Evolutionary conservation across 169 alveolate species (phyloP).

Genomic region (Babesia sp.): DNA sequence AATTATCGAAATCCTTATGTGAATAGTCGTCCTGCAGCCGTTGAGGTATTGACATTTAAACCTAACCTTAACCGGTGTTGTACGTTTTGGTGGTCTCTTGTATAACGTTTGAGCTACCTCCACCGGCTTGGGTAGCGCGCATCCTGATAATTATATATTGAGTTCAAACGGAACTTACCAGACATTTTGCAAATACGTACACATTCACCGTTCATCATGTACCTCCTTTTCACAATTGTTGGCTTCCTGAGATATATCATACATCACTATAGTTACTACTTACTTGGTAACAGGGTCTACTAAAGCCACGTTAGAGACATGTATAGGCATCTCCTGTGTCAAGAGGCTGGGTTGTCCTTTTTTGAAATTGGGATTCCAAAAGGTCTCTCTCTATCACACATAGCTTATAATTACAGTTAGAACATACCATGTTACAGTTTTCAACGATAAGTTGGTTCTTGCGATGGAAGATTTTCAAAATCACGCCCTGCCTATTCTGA

Average conservation of each 20-base stretch:
- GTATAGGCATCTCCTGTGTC: constrained; percentile 88
- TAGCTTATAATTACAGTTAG: neutral
- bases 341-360: constrained; percentile 72
- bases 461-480: constrained; percentile 77
- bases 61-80: constrained; percentile 66
- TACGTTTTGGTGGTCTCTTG: constrained; percentile 65
- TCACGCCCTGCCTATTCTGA: constrained; percentile 82
- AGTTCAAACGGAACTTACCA: constrained; percentile 50
- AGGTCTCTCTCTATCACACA: constrained; percentile 69
- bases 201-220: constrained; percentile 85
- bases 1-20: constrained; percentile 69
- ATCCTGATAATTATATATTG: constrained; percentile 31
- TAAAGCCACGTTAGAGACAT: constrained; percentile 85
- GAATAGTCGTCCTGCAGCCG: constrained; percentile 68
- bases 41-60: neutral
- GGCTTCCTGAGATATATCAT: constrained; percentile 76
- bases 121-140: constrained; percentile 79
- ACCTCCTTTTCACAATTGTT: constrained; percentile 83
- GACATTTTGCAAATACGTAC: constrained; percentile 86
- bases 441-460: constrained; percentile 83
- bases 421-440: constrained; percentile 83
- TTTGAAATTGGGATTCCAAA: constrained; percentile 78
- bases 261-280: neutral
- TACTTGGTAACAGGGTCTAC: constrained; percentile 87
- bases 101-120: constrained; percentile 54